Evolutionary conservation across 78 protist genomes (phyloP), one percentile per base, ranked within the genome.

Genomic region (slime mould (Dictyostelium discoideum)): DNA sequence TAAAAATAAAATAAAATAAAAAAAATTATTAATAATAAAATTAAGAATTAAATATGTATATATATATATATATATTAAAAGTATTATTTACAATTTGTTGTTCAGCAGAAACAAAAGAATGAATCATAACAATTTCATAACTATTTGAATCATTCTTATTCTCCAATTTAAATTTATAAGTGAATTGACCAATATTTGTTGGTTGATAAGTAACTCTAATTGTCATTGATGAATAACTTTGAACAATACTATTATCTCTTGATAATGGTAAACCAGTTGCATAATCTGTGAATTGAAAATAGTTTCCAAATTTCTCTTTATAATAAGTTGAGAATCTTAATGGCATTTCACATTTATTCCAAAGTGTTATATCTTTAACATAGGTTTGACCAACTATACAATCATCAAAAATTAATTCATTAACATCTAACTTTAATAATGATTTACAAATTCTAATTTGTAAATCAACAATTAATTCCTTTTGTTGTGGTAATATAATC

Each of bases 261-360:
- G 94, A 42, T 13, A 63, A 13, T 24, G 96, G 89, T 18, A 37
- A 32, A 26, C 97, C 96, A 5, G 97, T 92, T 18, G 87, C 86
- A 37, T 42, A 37, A 24, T 93, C 93, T 10, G 97, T 77, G 83
- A 94, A 96, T 42, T 72, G 90, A 79, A 96, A 67, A 37, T 79
- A 50, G 40, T 46, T 84, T n/a, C 73, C 42, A 40, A 69, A 84
- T 46, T 77, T 87, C 32, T 93, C 94, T 50, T 87, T 88, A 20
- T 90, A 81, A 46, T 81, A 88, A 24, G 73, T 79, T 7, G 85
- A 57, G 72, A 92, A 96, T 7, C 39, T 3, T 10, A 96, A 20
- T 39, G 97, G 96, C 85, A 93, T 89, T 78, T 95, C 98, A 32
- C 97, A 96, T 72, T 96, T n/a, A 84, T 96, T 96, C 97, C 97